Evolutionary conservation across 2,329 filamentous ascomycete genomes (phyloP).

Genomic region (Gnomoniopsis sp.): DNA sequence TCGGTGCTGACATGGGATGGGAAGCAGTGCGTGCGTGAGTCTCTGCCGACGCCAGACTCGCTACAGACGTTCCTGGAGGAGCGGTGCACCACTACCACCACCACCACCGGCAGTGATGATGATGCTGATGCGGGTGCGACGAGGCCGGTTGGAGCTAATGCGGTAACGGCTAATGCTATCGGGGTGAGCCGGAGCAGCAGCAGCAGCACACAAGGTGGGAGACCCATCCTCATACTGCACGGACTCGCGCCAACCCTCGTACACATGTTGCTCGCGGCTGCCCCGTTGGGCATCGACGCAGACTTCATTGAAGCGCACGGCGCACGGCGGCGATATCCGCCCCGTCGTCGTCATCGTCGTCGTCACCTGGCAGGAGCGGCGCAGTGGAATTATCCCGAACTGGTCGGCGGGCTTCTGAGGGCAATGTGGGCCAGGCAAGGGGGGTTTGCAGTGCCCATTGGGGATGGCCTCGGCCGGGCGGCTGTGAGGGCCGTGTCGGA

Average conservation of each 20-base stretch:
- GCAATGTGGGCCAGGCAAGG: not conserved
- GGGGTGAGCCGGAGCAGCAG: no score
- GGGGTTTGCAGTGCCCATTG: conserved; percentile 1
- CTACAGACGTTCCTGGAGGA: conserved; percentile 12
- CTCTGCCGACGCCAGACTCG: conserved; percentile 14
- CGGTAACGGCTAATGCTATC: no score
- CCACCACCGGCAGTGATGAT: not conserved
- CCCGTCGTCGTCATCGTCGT: conserved; percentile 5
- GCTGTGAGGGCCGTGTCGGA: conserved; percentile 19
- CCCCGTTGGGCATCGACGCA: not conserved
- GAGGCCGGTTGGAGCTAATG: no score
- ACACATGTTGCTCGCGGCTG: no score
- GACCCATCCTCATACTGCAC: no score
- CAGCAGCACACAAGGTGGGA: no score
- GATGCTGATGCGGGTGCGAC: no score
- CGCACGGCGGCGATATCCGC: no score
- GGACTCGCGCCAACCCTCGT: no score
- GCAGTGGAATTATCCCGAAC: conserved; percentile 30
- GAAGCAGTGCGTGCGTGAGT: conserved; percentile 14
- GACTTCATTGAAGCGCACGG: not conserved
- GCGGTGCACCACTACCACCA: not conserved
- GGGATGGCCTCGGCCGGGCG: conserved; percentile 21
- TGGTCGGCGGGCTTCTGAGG: conserved; percentile 21
- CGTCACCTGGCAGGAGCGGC: conserved; percentile 7
- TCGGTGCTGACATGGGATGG: no score